Conservation (phyloP, 2,329 filamentous ascomycete genomes). For the Torrubiella hemipterigena region DNA sequence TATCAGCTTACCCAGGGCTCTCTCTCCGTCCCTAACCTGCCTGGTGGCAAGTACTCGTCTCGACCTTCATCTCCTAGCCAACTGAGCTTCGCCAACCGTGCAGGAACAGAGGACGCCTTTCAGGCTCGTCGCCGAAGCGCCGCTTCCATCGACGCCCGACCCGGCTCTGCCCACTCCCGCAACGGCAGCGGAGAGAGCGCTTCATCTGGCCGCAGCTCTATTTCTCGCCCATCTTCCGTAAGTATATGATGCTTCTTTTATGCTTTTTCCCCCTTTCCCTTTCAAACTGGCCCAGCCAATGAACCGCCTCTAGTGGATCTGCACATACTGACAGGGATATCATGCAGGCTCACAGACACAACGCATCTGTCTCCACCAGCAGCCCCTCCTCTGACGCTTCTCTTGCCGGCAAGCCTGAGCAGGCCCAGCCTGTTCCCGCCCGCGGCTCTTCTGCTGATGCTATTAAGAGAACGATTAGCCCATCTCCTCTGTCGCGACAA, state of each 20-base stretch:
- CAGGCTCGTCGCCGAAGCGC: conserved; percentile 21
- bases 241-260: conserved; percentile 24
- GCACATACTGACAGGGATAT: conserved; percentile 35
- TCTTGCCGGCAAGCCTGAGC: conserved; percentile 34
- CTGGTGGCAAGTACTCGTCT: conserved; percentile 43
- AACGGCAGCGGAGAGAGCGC: conserved; percentile 56
- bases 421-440: conserved; percentile 45
- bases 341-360: conserved; percentile 48
- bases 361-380: conserved; percentile 36
- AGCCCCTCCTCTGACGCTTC: conserved; percentile 38
- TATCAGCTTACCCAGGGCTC: conserved; percentile 18
- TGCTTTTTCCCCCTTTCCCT: conserved; percentile 8
- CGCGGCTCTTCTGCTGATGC: conserved; percentile 55
- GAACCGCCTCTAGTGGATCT: conserved; percentile 19
- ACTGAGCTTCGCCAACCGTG: conserved; percentile 11
- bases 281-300: no score
- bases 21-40: conserved; percentile 26
- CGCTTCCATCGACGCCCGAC: conserved; percentile 23
- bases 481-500: conserved; percentile 65
- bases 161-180: conserved; percentile 29
- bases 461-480: conserved; percentile 50
- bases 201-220: conserved; percentile 43
- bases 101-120: conserved; percentile 23
- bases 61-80: conserved; percentile 3
- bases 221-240: conserved; percentile 55